These are phyloP conservation scores for Blastocrithidia nonstop DNA, from an alignment of 208 protist genomes.

Conservation along the genomic window DNA sequence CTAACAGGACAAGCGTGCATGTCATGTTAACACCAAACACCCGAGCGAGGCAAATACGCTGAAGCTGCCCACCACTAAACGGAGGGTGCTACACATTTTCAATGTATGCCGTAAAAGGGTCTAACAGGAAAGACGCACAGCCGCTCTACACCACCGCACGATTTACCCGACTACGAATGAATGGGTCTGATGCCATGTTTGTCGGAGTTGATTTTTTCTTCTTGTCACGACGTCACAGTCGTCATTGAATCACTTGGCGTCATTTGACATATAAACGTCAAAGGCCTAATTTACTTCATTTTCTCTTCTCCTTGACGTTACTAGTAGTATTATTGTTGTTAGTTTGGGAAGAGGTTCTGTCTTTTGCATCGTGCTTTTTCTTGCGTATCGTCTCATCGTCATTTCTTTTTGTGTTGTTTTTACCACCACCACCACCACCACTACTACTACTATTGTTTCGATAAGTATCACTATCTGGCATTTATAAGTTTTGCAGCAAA, in stretches of 20 bases:
- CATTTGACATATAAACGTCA: too few species aligned
- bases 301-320: background rate
- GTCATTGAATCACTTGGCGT: background rate
- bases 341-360: background rate
- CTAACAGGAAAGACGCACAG: conserved; percentile 26
- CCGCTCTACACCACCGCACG: conserved; percentile 21
- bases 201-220: background rate
- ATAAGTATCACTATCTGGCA: background rate
- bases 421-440: too few species aligned
- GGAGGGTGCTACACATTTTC: conserved; percentile 52
- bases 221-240: too few species aligned
- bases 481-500: conserved; percentile 16
- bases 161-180: conserved; percentile 8
- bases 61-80: conserved; percentile 71
- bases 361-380: too few species aligned
- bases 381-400: too few species aligned
- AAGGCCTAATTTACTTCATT: too few species aligned
- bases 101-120: conserved; percentile 42
- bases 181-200: background rate
- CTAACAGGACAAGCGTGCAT: conserved; percentile 48
- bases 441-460: too few species aligned
- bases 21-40: conserved; percentile 23
- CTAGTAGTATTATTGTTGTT: too few species aligned
- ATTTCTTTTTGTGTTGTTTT: too few species aligned
- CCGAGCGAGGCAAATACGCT: conserved; percentile 59